Base-by-base conservation (phyloP, 169 alveolate species). In the Theileria annulata region DNA sequence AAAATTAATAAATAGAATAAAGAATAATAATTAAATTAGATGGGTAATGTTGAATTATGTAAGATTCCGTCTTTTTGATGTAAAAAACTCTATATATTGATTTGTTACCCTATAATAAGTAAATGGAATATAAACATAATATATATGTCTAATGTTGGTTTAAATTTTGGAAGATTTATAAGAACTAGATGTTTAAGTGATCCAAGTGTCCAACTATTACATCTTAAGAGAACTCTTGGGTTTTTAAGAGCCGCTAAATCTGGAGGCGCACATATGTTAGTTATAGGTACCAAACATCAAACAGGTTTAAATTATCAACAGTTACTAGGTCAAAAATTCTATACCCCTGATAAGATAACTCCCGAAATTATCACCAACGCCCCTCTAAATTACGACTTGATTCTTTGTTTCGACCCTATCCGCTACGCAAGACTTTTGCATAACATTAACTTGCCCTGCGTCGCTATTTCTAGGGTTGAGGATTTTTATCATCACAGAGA, bases 361-460 rank as follows among this genome's bases (percentile, higher is more conserved):
- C 79, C 90, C 10, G 89, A 82, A 25, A 37, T 49, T 4, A 48
- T 90, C 54, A 80, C 90, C 13, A 80, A 86, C 77, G 86, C 88
- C 17, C 69, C 94, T 23, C 79, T 67, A 51, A 75, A 47, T 60
- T 87, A 30, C 77, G 94, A 90, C 62, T 70, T 90, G 60, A 77
- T 90, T 0, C 75, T 90, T 23, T 90, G 94, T 51, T 86, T 90
- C 15, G 94, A 90, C 87, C 80, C 91, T 17, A 80, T 79, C 12
- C 79, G 86, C 23, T 90, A 83, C 79, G 91, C 89, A 25, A 66
- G 79, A 17, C 77, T 86, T 62, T 71, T 90, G 60, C 71, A 75
- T 75, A 90, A 87, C 77, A 77, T 90, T 25, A 85, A 84, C 70
- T 79, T 90, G 28, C 94, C 94, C 30, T 80, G 91, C 49, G 86